Conservation (phyloP, 345 rosid genomes). For the Gossypioides kirkii region DNA sequence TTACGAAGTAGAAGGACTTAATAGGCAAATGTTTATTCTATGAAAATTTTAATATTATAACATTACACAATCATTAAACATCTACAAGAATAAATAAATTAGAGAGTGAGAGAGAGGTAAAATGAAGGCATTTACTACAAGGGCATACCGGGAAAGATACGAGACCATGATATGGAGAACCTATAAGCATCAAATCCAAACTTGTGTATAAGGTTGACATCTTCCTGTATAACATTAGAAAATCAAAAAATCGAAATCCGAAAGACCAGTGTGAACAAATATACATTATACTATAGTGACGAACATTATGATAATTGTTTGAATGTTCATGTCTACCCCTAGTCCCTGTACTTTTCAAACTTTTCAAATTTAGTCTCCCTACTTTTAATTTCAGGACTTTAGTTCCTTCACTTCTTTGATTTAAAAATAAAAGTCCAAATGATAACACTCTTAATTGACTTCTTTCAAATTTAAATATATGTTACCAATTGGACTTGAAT, state of each 20-base stretch:
- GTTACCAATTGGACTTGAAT: no score
- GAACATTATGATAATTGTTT: background rate
- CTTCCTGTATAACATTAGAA: constrained; percentile 56
- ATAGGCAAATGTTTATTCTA: background rate
- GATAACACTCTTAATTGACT: no score
- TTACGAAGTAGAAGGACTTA: background rate
- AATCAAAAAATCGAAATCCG: constrained; percentile 7
- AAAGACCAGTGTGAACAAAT: constrained; percentile 1
- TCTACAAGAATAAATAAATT: background rate
- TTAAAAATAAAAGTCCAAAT: no score
- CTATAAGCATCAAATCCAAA: constrained; percentile 85
- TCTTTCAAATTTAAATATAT: no score
- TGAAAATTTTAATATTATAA: background rate
- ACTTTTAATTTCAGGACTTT: no score
- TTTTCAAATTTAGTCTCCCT: no score
- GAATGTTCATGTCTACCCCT: background rate
- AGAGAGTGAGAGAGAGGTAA: background rate
- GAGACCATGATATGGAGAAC: constrained; percentile 90
- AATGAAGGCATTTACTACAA: background rate
- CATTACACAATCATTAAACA: background rate
- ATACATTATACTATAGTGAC: background rate
- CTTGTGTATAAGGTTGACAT: constrained; percentile 55
- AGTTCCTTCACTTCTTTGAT: no score
- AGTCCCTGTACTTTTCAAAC: no score
- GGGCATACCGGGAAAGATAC: constrained; percentile 74